phyloP scores from a whole-genome alignment of 73 alveolate species.

The Effrenium voratum region DNA sequence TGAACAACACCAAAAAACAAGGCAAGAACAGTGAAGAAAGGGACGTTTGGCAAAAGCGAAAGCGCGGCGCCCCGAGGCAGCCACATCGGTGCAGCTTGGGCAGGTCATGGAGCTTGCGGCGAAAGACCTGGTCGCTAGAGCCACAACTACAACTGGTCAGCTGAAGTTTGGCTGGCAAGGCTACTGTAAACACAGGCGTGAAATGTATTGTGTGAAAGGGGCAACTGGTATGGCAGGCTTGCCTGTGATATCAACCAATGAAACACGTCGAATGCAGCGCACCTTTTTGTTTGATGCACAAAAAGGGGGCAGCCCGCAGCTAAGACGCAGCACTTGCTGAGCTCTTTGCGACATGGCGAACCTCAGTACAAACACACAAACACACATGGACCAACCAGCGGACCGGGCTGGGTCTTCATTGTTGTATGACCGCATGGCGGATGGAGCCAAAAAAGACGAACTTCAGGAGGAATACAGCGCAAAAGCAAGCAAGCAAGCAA shows the following conservation, averaged over 20 bases:
- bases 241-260: neutral
- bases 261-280: neutral
- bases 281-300: neutral
- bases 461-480: no score
- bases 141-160: neutral
- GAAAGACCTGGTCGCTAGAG: neutral
- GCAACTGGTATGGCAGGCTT: neutral
- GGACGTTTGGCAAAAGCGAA: neutral
- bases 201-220: no score
- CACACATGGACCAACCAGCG: no score
- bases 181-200: neutral
- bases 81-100: slow-evolving; percentile 43
- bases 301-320: no score
- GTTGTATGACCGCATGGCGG: no score
- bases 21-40: neutral
- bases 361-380: neutral
- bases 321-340: no score
- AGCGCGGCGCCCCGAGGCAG: neutral
- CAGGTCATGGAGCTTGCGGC: slow-evolving; percentile 1
- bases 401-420: no score
- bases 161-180: neutral
- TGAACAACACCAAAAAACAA: neutral
- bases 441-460: no score
- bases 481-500: no score
- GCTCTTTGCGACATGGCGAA: neutral